Evolutionary conservation across 2,329 filamentous ascomycete genomes (phyloP), one percentile per base, ranked within the genome.

Genomic region (Grosmannia penicillata): DNA sequence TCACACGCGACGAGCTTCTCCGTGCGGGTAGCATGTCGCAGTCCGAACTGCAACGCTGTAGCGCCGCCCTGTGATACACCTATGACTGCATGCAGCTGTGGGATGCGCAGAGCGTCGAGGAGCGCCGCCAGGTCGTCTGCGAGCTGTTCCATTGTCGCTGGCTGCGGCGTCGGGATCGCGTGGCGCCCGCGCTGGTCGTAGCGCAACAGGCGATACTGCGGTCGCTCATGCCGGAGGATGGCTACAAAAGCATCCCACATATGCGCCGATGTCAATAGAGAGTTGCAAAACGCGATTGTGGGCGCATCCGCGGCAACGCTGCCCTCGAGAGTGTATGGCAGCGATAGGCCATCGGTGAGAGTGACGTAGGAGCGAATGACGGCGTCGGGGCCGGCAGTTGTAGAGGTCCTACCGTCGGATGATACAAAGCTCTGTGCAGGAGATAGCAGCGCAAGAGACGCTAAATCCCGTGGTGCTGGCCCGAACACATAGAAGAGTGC

Each of bases 11-110:
- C 63, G 53, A 86, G 82, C 7, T 64, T 65, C 2, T 49, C 53
- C 13, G 85, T 58, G 31, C 72, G 66, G 1, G 60, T 45, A 0
- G 82, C 78, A 49, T 82, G 68, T 29, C 65, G 65, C 36, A 93
- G 69, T 0, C 80, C 78, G 37, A 81, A 76, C 52, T 80, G 78
- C 36, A 91, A 68, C 1, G 78, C 68, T 1, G 84, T 91, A 3
- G 79, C 82, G 37, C 85, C 85, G 45, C 85, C 85, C 54, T 91
- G 75, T 26, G 77, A 83, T 4, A 93, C 84, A 17, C 85, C 85
- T 17, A 91, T 62, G 1, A 89, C 61, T 0, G 71, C 66, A 25
- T 78, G 71, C 0, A 82, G 72, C 49, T 71, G 70, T 9, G 69
- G 63, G 30, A 87, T 75, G 35, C 81, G 72, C 23, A 93, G 66